Evolutionary conservation across 2,329 filamentous ascomycete genomes (phyloP), one percentile per base, ranked within the genome.

Genomic region (Leptographium procerum): DNA sequence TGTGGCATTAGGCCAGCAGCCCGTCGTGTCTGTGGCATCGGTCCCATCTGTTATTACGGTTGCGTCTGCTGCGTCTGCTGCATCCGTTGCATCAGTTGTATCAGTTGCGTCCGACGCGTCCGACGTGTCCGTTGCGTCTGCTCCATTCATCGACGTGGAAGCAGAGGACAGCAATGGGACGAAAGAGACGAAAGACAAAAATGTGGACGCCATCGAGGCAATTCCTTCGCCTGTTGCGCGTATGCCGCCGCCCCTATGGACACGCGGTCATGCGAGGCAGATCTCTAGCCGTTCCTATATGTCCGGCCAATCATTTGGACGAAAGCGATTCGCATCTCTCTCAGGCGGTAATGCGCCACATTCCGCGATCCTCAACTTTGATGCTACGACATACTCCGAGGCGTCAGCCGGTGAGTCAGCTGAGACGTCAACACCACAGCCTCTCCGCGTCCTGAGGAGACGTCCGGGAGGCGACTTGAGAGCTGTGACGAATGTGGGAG

Each of bases 391-490:
- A 0, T 75, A 76, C 50, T 83, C 82, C 0, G 79, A 73, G 45
- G 69, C 65, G 6, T 85, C 82, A 1, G 72, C 77, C 26, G 72
- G 73, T 7, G 76, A 74, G 5, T 66, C 73, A 4, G 76, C 76
- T 0, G 75, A 76, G 8, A 75, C 72, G 61, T 56, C 76, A 2
- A 69, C 77, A 53, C 77, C 80, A 1, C 72, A 73, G 24, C 82
- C 83, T n/a, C 71, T 81, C 8, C 81, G 85, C 51, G 77, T 86
- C 48, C 77, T 94, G 61, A 80, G 89, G 61, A 77, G 89, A 67
- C 79, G 85, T 16, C 89, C 88, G 8, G 89, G 88, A 53, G 88
- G 89, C 36, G 84, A 92, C 68, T 72, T 94, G 53, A 81, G 86
- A 61, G 86, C 84, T 19, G 86, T 82, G 43, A 79, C 78, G 22